phyloP scores from a whole-genome alignment of 169 alveolate genomes.

The Plasmodium vinckei region DNA sequence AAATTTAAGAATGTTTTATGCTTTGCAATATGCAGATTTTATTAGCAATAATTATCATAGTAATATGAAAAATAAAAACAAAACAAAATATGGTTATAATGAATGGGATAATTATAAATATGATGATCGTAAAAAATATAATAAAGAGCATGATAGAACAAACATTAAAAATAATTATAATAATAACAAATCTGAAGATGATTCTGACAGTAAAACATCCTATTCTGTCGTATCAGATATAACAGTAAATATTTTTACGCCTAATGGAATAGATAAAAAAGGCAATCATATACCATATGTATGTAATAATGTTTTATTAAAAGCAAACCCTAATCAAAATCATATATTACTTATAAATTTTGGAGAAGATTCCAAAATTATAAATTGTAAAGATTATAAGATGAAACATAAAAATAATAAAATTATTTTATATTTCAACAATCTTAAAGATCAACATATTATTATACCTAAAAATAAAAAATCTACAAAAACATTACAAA shows the following conservation, averaged over 20 bases:
- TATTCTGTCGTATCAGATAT: constrained; percentile 5
- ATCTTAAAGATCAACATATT: constrained; percentile 64
- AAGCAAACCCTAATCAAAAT: constrained; percentile 10
- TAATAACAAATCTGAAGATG: background rate
- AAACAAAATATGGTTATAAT: background rate
- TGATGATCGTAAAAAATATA: background rate
- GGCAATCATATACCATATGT: constrained; percentile 53
- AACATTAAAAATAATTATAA: background rate
- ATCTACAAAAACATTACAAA: constrained; percentile 11
- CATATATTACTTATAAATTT: constrained; percentile 31
- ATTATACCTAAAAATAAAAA: constrained; percentile 61
- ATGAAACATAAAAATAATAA: constrained; percentile 56
- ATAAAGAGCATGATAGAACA: background rate
- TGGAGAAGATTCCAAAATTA: constrained; percentile 5
- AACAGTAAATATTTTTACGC: constrained; percentile 72
- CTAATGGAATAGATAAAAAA: constrained; percentile 57
- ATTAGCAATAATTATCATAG: constrained; percentile 66
- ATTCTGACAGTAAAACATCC: constrained; percentile 14
- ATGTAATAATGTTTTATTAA: constrained; percentile 37
- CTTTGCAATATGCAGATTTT: constrained; percentile 85
- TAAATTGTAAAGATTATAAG: constrained; percentile 52
- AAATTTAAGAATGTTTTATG: constrained; percentile 79
- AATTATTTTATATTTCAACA: constrained; percentile 35
- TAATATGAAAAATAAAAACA: constrained; percentile 42
- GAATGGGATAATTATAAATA: background rate